These are phyloP conservation scores for Suillus decipiens DNA, from an alignment of 768 basidiomycete genomes.

Conservation along the genomic window DNA sequence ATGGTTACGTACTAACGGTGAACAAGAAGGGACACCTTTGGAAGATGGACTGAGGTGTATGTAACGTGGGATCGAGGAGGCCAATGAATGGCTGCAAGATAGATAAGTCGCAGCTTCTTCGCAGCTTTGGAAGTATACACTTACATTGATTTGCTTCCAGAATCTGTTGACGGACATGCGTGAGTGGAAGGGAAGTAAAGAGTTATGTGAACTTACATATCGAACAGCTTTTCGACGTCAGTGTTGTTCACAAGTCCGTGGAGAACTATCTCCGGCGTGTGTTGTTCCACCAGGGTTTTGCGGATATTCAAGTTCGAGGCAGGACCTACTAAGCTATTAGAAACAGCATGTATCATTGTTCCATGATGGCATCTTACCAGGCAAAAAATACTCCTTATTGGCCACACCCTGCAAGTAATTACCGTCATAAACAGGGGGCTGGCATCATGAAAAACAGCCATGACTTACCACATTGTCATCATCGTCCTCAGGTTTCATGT, in stretches of 20 bases:
- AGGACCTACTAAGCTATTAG: conserved; percentile 46
- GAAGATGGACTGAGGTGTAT: conserved; percentile 78
- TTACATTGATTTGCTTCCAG: conserved; percentile 68
- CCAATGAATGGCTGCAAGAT: conserved; percentile 59
- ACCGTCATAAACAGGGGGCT: conserved; percentile 11
- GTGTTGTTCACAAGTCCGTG: conserved; percentile 77
- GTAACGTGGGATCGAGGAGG: conserved; percentile 77
- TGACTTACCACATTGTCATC: conserved; percentile 63
- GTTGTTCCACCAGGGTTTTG: conserved; percentile 71
- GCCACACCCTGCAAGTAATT: conserved; percentile 63
- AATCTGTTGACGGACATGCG: conserved; percentile 47
- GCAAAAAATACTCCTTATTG: conserved; percentile 78
- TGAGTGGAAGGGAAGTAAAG: conserved; percentile 1
- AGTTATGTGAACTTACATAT: conserved; percentile 56
- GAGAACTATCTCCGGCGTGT: conserved; percentile 79
- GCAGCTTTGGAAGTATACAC: conserved; percentile 20
- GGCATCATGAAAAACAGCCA: conserved; percentile 8
- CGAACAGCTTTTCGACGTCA: conserved; percentile 82
- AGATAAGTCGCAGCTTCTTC: conserved; percentile 9
- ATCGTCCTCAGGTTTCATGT: conserved; percentile 43
- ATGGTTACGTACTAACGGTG: conserved; percentile 66
- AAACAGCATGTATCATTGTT: background rate
- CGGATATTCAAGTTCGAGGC: conserved; percentile 71
- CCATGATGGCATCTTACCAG: conserved; percentile 46
- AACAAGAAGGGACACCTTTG: conserved; percentile 88